Evolutionary conservation across 2,329 filamentous ascomycete species (phyloP).

Genomic region (Alternaria viburni): DNA sequence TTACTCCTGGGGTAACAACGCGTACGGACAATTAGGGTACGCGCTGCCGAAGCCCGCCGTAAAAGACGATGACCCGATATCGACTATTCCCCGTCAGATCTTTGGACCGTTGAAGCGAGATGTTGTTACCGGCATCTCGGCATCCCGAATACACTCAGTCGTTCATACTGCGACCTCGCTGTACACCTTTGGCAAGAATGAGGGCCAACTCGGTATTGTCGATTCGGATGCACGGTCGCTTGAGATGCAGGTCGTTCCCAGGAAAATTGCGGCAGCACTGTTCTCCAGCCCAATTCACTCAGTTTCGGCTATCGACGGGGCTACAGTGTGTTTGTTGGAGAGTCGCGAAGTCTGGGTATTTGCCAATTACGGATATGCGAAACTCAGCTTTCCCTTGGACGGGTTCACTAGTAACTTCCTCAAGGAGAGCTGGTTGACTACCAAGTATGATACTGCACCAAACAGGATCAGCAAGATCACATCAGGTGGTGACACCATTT

Average conservation of each 20-base stretch:
- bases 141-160: slow-evolving; percentile 90
- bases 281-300: slow-evolving; percentile 75
- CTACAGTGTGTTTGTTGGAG: slow-evolving; percentile 83
- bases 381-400: slow-evolving; percentile 81
- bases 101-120: slow-evolving; percentile 93
- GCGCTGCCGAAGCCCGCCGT: slow-evolving; percentile 69
- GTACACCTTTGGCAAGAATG: slow-evolving; percentile 94
- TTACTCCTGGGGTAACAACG: slow-evolving; percentile 94
- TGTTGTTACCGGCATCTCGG: slow-evolving; percentile 78
- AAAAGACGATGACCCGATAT: slow-evolving; percentile 83
- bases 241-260: slow-evolving; percentile 79
- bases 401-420: slow-evolving; percentile 74
- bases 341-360: slow-evolving; percentile 93
- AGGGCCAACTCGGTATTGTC: slow-evolving; percentile 90
- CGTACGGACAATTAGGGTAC: slow-evolving; percentile 85
- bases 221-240: slow-evolving; percentile 93
- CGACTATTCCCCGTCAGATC: slow-evolving; percentile 81
- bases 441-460: slow-evolving; percentile 67
- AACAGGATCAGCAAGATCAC: slow-evolving; percentile 78
- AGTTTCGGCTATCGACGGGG: slow-evolving; percentile 87
- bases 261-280: slow-evolving; percentile 86
- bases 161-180: slow-evolving; percentile 81
- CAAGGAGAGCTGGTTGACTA: slow-evolving; percentile 68
- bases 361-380: slow-evolving; percentile 94
- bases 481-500: slow-evolving; percentile 89